These are phyloP conservation scores for Podospora appendiculata DNA, from an alignment of 495 filamentous ascomycete species.

Conservation along the genomic window DNA sequence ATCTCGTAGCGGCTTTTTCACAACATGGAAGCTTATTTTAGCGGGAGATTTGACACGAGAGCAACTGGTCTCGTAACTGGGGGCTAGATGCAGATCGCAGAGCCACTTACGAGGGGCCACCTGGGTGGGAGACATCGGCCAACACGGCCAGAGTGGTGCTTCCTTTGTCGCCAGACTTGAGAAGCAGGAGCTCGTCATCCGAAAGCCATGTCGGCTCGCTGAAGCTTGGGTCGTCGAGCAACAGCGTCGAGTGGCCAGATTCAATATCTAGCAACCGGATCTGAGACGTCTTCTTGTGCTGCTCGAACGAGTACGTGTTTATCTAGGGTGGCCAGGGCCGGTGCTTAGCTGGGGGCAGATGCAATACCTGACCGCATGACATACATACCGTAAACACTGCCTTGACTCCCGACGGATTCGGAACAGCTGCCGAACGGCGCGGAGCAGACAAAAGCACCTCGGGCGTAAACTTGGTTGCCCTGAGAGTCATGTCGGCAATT, in stretches of 20 bases:
- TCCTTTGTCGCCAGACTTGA: conserved; percentile 58
- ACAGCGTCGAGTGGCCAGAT: conserved; percentile 55
- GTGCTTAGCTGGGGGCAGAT: too few species aligned
- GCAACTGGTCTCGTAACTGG: too few species aligned
- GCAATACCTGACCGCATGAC: too few species aligned
- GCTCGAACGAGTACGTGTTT: conserved; percentile 76
- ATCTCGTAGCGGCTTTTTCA: conserved; percentile 48
- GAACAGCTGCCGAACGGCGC: conserved; percentile 65
- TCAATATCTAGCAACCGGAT: conserved; percentile 68
- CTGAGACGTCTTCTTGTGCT: conserved; percentile 65
- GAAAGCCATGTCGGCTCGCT: conserved; percentile 74
- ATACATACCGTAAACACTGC: conserved; percentile 61
- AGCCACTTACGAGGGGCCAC: neutral
- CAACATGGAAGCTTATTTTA: neutral
- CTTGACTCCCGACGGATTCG: conserved; percentile 62
- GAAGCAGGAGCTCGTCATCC: conserved; percentile 56
- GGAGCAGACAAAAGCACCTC: conserved; percentile 82
- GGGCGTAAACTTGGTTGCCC: conserved; percentile 64
- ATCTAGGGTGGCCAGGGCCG: conserved; percentile 10
- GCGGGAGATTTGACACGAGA: too few species aligned
- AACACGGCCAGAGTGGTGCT: conserved; percentile 52
- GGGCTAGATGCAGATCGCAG: too few species aligned
- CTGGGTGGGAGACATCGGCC: conserved; percentile 46
- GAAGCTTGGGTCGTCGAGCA: conserved; percentile 56
- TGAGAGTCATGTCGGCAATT: conserved; percentile 48